Evolutionary conservation across 1,284 basidiomycete genomes (phyloP).

Genomic region (Apiotrichum laibachii): DNA sequence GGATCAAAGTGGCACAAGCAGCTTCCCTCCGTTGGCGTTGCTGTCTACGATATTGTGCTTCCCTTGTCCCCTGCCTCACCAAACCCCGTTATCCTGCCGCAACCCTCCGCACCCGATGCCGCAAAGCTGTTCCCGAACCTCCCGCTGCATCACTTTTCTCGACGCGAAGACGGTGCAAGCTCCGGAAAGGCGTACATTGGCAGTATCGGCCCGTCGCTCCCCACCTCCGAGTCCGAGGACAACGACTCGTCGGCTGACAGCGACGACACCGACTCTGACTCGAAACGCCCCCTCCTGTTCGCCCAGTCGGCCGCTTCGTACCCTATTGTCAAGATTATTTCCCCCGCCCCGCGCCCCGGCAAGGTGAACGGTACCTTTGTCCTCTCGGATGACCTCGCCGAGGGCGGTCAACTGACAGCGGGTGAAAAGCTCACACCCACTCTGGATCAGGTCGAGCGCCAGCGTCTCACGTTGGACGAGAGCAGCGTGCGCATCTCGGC

Average conservation of each 20-base stretch:
- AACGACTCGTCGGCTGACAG: background rate
- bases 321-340: constrained; percentile 42
- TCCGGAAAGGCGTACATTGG: constrained; percentile 45
- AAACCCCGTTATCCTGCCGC: constrained; percentile 50
- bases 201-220: constrained; percentile 32
- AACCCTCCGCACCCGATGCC: constrained; percentile 30
- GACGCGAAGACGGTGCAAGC: constrained; percentile 17
- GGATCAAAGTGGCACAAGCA: constrained; percentile 40
- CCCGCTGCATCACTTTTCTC: background rate
- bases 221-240: constrained; percentile 7
- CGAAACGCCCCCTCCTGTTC: constrained; percentile 34
- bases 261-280: background rate
- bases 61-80: constrained; percentile 34
- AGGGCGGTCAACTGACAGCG: constrained; percentile 28
- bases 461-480: constrained; percentile 26
- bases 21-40: constrained; percentile 46
- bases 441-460: constrained; percentile 26
- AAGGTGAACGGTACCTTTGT: constrained; percentile 44
- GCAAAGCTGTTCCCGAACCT: constrained; percentile 4
- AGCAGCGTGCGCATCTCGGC: background rate
- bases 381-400: constrained; percentile 36
- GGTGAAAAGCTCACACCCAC: background rate
- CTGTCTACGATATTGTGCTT: constrained; percentile 49
- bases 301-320: constrained; percentile 47
- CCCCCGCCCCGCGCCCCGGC: constrained; percentile 25